These are phyloP conservation scores for Aspergillus sp. DNA, from an alignment of 2,329 filamentous ascomycete genomes.

Conservation along the genomic window DNA sequence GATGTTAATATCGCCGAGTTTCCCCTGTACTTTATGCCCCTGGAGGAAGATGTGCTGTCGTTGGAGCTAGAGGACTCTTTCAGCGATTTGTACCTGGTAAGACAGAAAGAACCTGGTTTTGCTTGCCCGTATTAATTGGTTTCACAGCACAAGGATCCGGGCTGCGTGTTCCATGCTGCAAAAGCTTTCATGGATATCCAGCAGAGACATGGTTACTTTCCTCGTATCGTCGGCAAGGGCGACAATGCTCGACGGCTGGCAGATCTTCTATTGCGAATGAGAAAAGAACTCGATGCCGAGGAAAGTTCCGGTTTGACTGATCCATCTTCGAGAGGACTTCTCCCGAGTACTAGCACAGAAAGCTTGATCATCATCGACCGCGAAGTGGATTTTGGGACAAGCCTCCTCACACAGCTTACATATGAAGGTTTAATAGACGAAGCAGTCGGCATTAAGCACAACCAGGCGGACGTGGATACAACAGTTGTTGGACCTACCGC, in stretches of 20 bases:
- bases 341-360: slow-evolving; percentile 79
- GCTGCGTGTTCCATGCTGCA: slow-evolving; percentile 77
- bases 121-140: slow-evolving; percentile 1
- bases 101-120: slow-evolving; percentile 7
- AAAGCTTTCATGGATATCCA: slow-evolving; percentile 92
- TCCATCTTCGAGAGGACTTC: slow-evolving; percentile 53
- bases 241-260: slow-evolving; percentile 85
- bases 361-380: slow-evolving; percentile 91
- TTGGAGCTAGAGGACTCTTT: slow-evolving; percentile 84
- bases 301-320: slow-evolving; percentile 52
- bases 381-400: slow-evolving; percentile 87
- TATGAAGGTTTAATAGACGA: slow-evolving; percentile 96
- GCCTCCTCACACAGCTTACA: slow-evolving; percentile 85
- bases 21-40: slow-evolving; percentile 77
- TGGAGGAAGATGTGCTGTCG: slow-evolving; percentile 85
- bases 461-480: slow-evolving; percentile 85
- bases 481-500: slow-evolving; percentile 69
- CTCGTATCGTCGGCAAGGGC: slow-evolving; percentile 87
- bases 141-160: slow-evolving; percentile 68
- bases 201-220: slow-evolving; percentile 83
- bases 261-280: slow-evolving; percentile 81
- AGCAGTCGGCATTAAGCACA: slow-evolving; percentile 81
- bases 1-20: slow-evolving; percentile 85
- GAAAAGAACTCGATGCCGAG: slow-evolving; percentile 79
- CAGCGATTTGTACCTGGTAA: slow-evolving; percentile 69